Base-by-base conservation (phyloP, 352 stramenopile genomes). In the Pythium volutum region DNA sequence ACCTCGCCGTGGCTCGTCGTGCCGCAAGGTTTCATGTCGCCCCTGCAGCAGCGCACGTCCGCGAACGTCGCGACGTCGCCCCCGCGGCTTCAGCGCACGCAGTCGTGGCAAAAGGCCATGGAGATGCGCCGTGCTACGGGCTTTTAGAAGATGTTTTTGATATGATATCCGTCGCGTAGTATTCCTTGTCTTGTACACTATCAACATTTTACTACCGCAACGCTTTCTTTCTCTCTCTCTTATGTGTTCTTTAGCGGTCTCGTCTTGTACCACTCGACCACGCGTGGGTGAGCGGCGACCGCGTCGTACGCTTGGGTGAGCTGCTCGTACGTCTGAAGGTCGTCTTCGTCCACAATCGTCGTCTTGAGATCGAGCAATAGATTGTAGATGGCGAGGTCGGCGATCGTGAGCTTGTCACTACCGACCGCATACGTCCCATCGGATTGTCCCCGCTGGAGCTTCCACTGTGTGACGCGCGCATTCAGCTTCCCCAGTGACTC, bases 371-470 rank as follows among this genome's bases (percentile, higher is more conserved):
- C 70, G 46, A 70, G 62, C 38, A 86, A 14, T 8, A 80, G 31
- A 27, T 67, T 64, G 50, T 78, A 83, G 42, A 90, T 76, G 16
- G 70, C 74, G 4, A 90, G 55, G 38, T 90, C 81, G 0, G 77
- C 81, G 14, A 87, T 58, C 2, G 81, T 85, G 9, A 87, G 27
- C 9, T n/a, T 8, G 1, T 51, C 42, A 11, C 66, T 54, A 18
- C 67, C 65, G 16, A 81, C 58, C 2, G 73, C 64, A 47, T 74
- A 73, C 18, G 36, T 5, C 33, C 34, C 23, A 10, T 43, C 16
- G 10, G 16, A 2, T 9, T 43, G 11, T 12, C 29, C 33, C 22
- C 3, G 5, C 36, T 31, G 15, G 11, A 70, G 55, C n/a, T 43
- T 50, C 55, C 76, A 84, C 15, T 50, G 42, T 2, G 34, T 52